Evolutionary conservation across 345 rosid species (phyloP).

Genomic region (Lepidium africanum): DNA sequence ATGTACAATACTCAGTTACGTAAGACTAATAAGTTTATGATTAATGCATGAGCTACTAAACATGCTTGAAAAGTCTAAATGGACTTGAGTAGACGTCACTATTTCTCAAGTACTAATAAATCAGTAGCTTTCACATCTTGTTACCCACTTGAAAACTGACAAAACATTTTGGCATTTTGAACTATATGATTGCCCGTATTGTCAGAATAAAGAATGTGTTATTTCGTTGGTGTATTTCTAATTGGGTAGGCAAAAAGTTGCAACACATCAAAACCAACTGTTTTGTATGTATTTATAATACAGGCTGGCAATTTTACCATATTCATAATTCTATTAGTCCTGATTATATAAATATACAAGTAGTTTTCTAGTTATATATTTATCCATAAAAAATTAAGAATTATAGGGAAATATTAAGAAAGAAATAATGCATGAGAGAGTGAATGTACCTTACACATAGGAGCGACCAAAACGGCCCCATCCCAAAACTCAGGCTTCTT

Average conservation of each 20-base stretch:
- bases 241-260: not conserved
- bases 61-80: not conserved
- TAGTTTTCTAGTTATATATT: too few relatives aligned
- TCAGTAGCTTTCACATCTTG: conserved; percentile 1
- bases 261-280: not conserved
- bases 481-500: conserved; percentile 67
- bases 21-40: too few relatives aligned
- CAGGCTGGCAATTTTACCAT: not conserved
- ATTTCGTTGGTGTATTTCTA: not conserved
- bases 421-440: not conserved
- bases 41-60: too few relatives aligned
- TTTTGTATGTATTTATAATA: not conserved
- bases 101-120: not conserved
- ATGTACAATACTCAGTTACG: not conserved
- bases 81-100: not conserved
- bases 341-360: too few relatives aligned
- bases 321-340: not conserved
- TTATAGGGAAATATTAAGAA: not conserved
- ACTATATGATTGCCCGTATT: not conserved
- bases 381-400: too few relatives aligned
- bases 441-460: conserved; percentile 68
- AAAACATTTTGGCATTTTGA: not conserved
- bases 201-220: too few relatives aligned
- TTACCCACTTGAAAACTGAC: not conserved
- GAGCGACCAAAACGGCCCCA: conserved; percentile 79